phyloP scores from a whole-genome alignment of 352 stramenopile genomes.

The Phytopythium helicoides region DNA sequence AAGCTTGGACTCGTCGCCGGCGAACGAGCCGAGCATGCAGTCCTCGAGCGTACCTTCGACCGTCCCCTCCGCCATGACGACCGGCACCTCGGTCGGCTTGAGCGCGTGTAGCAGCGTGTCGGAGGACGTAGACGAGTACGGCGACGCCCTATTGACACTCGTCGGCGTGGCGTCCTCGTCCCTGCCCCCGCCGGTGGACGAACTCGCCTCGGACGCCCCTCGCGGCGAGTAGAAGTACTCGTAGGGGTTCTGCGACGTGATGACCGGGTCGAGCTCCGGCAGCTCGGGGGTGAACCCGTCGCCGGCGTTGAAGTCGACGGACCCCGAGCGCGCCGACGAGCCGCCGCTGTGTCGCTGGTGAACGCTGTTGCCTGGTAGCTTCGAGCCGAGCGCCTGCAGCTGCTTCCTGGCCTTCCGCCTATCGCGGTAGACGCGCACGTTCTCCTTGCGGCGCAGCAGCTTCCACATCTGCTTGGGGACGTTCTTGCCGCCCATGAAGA shows the following conservation, averaged over 20 bases:
- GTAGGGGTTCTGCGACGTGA: constrained; percentile 9
- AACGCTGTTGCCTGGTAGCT: neutral
- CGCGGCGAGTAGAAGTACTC: constrained; percentile 6
- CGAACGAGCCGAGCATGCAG: constrained; percentile 9
- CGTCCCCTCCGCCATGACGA: constrained; percentile 9
- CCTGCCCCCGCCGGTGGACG: neutral
- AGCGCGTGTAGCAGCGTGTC: constrained; percentile 6
- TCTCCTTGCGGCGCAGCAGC: constrained; percentile 26
- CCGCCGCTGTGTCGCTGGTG: constrained; percentile 3
- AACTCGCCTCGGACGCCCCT: constrained; percentile 2
- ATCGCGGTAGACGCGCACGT: constrained; percentile 32
- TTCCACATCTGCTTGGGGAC: constrained; percentile 24
- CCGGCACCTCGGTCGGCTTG: constrained; percentile 6
- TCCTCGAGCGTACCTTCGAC: constrained; percentile 8
- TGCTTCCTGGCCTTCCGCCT: constrained; percentile 10
- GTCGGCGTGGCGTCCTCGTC: neutral
- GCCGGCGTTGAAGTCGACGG: constrained; percentile 6
- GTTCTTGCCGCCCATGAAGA: constrained; percentile 5
- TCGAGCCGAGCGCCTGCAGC: neutral
- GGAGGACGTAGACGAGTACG: constrained; percentile 1
- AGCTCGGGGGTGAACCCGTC: constrained; percentile 8
- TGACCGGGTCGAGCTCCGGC: constrained; percentile 9
- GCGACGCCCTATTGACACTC: neutral
- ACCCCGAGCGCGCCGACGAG: neutral
- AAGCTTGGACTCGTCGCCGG: constrained; percentile 2